Evolutionary conservation across 1,284 basidiomycete species (phyloP).

Genomic region (Irpex lacteus): DNA sequence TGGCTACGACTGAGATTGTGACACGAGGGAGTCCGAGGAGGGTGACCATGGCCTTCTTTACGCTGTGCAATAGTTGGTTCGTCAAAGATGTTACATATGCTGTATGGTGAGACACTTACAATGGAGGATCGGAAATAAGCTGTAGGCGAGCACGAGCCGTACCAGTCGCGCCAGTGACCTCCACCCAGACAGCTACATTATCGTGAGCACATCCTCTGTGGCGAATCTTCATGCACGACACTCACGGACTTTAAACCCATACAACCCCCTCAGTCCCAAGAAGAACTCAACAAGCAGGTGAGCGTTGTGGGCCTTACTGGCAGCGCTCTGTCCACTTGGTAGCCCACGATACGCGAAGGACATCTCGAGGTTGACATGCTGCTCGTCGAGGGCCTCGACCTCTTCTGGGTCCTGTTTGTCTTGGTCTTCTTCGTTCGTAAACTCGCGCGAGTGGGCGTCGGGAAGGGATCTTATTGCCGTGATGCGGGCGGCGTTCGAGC

Average conservation of each 20-base stretch:
- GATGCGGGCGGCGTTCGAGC: constrained; percentile 34
- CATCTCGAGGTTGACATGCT: constrained; percentile 66
- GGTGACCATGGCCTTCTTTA: constrained; percentile 49
- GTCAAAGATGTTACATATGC: constrained; percentile 10
- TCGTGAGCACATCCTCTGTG: neutral
- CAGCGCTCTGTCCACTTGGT: constrained; percentile 40
- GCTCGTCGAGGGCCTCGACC: constrained; percentile 25
- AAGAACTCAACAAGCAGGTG: constrained; percentile 72
- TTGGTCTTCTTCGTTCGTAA: constrained; percentile 17
- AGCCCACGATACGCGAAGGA: constrained; percentile 73
- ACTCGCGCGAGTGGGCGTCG: constrained; percentile 18
- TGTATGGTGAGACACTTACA: constrained; percentile 39
- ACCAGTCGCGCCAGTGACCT: constrained; percentile 72
- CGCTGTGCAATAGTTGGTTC: constrained; percentile 28
- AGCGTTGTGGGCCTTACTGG: constrained; percentile 54
- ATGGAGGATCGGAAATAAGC: constrained; percentile 75
- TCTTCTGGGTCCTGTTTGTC: constrained; percentile 21
- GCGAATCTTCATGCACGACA: constrained; percentile 1
- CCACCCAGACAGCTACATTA: constrained; percentile 65
- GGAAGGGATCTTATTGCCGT: constrained; percentile 35
- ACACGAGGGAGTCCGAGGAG: constrained; percentile 79
- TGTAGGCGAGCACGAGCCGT: constrained; percentile 77
- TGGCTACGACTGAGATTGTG: constrained; percentile 71
- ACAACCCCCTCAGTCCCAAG: constrained; percentile 51
- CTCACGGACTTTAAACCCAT: constrained; percentile 40